A percentile compares a stretch with the other conserved stretches of the same genome.
Conservation (phyloP, 2,329 filamentous ascomycete species). For the Madurella fahalii region DNA sequence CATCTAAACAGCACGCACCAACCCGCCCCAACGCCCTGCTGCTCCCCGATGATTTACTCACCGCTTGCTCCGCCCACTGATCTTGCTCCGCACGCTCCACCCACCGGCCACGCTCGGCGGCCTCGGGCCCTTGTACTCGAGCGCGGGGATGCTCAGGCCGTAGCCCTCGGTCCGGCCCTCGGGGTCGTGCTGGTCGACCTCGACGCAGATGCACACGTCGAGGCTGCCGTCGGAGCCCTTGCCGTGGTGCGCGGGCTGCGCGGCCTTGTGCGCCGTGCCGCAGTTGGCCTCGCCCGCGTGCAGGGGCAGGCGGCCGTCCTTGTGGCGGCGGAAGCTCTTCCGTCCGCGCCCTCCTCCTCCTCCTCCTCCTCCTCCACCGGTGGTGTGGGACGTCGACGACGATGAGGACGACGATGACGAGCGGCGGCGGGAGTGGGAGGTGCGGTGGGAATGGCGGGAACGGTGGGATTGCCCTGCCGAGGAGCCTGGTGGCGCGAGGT, state of each 20-base stretch:
- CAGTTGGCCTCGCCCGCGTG: slow-evolving; percentile 73
- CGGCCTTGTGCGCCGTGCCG: slow-evolving; percentile 74
- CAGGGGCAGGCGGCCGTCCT: slow-evolving; percentile 65
- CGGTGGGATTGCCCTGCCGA: background rate
- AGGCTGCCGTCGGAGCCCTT: slow-evolving; percentile 57
- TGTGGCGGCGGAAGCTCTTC: background rate
- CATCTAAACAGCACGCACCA: background rate
- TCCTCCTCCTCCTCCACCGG: background rate
- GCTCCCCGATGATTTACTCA: too few species aligned
- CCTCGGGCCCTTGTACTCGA: slow-evolving; percentile 37
- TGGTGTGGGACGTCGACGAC: slow-evolving; percentile 1
- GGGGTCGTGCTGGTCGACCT: slow-evolving; percentile 78
- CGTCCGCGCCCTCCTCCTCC: too few species aligned
- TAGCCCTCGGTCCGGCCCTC: slow-evolving; percentile 79
- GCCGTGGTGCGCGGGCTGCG: slow-evolving; percentile 51
- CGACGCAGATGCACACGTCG: slow-evolving; percentile 81
- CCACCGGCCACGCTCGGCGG: slow-evolving; percentile 14
- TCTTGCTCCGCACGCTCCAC: background rate
- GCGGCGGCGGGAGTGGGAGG: background rate
- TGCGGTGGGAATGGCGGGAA: background rate
- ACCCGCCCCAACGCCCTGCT: background rate
- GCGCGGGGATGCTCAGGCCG: slow-evolving; percentile 75
- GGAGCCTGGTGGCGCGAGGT: too few species aligned
- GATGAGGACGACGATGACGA: background rate
- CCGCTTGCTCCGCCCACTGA: background rate